Evolutionary conservation across 1,284 basidiomycete species (phyloP), one percentile per base, ranked within the genome.

Genomic region (Mycena sp.): DNA sequence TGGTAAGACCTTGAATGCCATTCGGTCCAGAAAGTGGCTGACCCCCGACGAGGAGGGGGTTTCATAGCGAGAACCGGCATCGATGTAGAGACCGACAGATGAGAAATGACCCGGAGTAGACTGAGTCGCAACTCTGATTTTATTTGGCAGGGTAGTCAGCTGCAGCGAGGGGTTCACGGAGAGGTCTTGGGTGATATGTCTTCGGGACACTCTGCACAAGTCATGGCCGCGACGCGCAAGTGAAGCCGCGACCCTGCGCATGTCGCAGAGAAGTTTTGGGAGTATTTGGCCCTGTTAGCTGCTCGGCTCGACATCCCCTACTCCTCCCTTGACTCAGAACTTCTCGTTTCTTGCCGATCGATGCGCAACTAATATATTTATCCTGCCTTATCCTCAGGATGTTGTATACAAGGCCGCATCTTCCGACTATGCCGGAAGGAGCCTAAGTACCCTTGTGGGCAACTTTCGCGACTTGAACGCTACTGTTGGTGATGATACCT

Each of bases 21-120:
- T 90, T 67, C 96, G 86, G 73, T 99, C 96, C 38, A 98, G 76
- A 72, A 99, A 91, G 83, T 99, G 96, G 67, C 94, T 95, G 6
- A 91, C 89, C 1, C 97, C 97, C 19, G 88, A 89, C 0, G 87
- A 92, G 54, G 86, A 80, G 10, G 85, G 79, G 14, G 86, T 89
- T 78, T 99, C 97, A 82, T 93, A 97, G n/a, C 97, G 86, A 37
- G 94, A 91, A 23, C 98, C 97, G 5, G 95, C 94, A 75, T 98
- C 95, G 68, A 99, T 85, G 72, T 96, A 99, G 35, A 99, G 86
- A 46, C 97, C 97, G 1, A 98, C 86, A 1, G 96, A 92, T 53
- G 96, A 93, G 77, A 99, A 99, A 79, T 99, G 96, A 10, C 96
- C 95, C 0, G 96, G 96, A 1, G 92, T 92, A 2, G 86, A 83